phyloP scores from a whole-genome alignment of 805 yeast genomes.

The Kuraishia capsulata region DNA sequence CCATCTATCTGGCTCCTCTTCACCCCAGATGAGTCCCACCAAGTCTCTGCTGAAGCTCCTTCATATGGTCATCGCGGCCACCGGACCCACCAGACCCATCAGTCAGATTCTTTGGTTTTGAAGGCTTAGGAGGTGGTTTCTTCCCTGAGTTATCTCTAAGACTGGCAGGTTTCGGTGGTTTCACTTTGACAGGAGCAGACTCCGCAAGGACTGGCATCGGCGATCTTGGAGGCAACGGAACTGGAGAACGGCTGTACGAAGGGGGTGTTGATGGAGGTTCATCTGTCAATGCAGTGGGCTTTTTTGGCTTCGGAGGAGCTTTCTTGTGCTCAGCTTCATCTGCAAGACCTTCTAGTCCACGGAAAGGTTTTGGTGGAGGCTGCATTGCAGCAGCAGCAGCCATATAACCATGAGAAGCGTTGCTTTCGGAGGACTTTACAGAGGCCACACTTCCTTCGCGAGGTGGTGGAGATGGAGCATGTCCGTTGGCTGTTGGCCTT shows the following conservation, averaged over 20 bases:
- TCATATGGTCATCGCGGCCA: slow-evolving; percentile 17
- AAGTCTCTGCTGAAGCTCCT: slow-evolving; percentile 19
- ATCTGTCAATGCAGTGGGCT: slow-evolving; percentile 6
- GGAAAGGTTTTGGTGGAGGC: slow-evolving; percentile 5
- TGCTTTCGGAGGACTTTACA: neutral
- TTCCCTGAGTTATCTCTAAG: neutral
- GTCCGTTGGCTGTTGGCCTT: slow-evolving; percentile 1
- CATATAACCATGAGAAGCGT: neutral
- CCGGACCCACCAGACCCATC: slow-evolving; percentile 1
- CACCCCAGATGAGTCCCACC: slow-evolving; percentile 5
- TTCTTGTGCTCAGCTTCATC: slow-evolving; percentile 15
- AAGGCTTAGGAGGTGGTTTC: slow-evolving; percentile 4
- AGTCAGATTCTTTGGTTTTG: slow-evolving; percentile 12
- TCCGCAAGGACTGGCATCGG: neutral
- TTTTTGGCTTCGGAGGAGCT: slow-evolving; percentile 35
- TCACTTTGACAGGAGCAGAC: neutral
- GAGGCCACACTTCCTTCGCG: slow-evolving; percentile 7
- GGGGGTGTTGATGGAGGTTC: neutral
- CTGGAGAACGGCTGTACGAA: neutral
- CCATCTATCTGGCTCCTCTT: neutral
- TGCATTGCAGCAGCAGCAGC: neutral
- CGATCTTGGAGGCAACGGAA: neutral
- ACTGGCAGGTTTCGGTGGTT: slow-evolving; percentile 1
- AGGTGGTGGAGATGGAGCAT: slow-evolving; percentile 7
- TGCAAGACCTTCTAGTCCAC: slow-evolving; percentile 4